A percentile compares a stretch with the other conserved stretches of the same genome.
These are phyloP conservation scores for Citrus sinensis DNA, from an alignment of 345 rosid genomes.

Conservation along the genomic window DVS_A1.0 CM039161.1:22364001-22364500, in stretches of 20 bases:
- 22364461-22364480: conserved; percentile 23
- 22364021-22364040: background rate
- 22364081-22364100: background rate
- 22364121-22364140: conserved; percentile 8
- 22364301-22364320: background rate
- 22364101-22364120: background rate
- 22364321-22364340: background rate
- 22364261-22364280: background rate
- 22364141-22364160: conserved; percentile 71
- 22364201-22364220: conserved; percentile 69
- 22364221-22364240: background rate
- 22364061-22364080: no score
- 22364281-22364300: background rate
- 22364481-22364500: conserved; percentile 65
- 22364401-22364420: conserved; percentile 76
- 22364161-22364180: conserved; percentile 90
- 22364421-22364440: conserved; percentile 50
- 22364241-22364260: background rate
- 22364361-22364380: background rate
- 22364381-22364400: conserved; percentile 76
- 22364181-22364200: conserved; percentile 64
- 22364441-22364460: conserved; percentile 30
- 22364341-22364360: background rate
- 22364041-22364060: background rate
- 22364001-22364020: background rate